phyloP scores from a whole-genome alignment of 805 yeast species.

The Candida ipomoeae region DNA sequence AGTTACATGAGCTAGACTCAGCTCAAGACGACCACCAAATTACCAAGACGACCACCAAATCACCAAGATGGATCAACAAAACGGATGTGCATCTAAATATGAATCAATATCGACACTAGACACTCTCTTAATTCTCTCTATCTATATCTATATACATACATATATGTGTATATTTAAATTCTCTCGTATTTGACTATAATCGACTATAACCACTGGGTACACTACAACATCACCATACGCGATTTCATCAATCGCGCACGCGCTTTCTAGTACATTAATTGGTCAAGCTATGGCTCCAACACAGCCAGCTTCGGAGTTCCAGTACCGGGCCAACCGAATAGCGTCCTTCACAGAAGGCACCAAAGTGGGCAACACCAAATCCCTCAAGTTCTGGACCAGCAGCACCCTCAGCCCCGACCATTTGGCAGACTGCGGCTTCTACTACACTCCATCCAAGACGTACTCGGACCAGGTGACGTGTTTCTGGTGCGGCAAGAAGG shows the following conservation, averaged over 20 bases:
- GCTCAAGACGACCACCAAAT: no score
- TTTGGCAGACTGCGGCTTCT: conserved; percentile 59
- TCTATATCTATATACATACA: neutral
- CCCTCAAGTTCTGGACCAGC: conserved; percentile 24
- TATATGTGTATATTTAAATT: no score
- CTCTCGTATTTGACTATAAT: no score
- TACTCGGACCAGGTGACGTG: conserved; percentile 53
- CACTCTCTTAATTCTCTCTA: neutral
- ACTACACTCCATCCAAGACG: conserved; percentile 47
- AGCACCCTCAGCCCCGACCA: conserved; percentile 19
- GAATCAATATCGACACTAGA: neutral
- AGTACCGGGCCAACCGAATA: conserved; percentile 21
- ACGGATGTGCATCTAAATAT: neutral
- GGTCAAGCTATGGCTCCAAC: conserved; percentile 2
- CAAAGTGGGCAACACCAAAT: conserved; percentile 19
- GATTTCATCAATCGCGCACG: neutral
- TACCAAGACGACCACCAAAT: no score
- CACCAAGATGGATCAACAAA: no score
- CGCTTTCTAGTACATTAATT: neutral
- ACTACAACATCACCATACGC: neutral
- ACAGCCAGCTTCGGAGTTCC: conserved; percentile 12
- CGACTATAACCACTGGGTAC: neutral
- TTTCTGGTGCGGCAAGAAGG: conserved; percentile 46
- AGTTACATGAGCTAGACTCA: neutral
- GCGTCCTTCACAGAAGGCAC: conserved; percentile 21